These are phyloP conservation scores for Trapa bicornis DNA, from an alignment of 345 rosid species.

Conservation along the genomic window DNA sequence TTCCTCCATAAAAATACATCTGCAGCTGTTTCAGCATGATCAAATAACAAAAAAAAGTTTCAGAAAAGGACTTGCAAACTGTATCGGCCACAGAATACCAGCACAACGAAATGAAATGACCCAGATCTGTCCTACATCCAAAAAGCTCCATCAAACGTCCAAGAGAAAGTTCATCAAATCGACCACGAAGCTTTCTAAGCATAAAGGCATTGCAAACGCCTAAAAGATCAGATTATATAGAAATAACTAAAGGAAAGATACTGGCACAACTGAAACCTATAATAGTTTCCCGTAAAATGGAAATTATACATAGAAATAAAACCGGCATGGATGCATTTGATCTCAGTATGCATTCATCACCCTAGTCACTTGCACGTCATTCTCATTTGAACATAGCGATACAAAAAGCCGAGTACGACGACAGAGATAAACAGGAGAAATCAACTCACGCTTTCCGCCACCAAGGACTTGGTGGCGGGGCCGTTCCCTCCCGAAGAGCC, in stretches of 20 bases:
- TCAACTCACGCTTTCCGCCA: constrained; percentile 34
- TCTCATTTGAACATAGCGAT: neutral
- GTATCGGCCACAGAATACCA: neutral
- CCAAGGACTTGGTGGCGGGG: constrained; percentile 41
- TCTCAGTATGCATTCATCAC: neutral
- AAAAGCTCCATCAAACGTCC: neutral
- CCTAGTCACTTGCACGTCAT: neutral
- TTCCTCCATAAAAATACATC: constrained; percentile 93
- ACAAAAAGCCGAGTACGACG: neutral
- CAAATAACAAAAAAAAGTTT: neutral
- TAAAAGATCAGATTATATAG: neutral
- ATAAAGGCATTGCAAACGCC: neutral
- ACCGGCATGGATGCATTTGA: neutral
- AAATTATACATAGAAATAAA: neutral
- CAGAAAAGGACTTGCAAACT: neutral
- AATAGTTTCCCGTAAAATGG: neutral
- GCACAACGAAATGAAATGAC: neutral
- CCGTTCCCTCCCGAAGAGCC: constrained; percentile 35
- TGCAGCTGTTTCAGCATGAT: constrained; percentile 13
- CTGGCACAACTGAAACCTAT: neutral
- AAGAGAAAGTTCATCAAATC: neutral
- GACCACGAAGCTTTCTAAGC: neutral
- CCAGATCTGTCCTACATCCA: neutral
- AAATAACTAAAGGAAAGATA: neutral
- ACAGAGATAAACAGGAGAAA: neutral